Conservation (phyloP, 2,329 filamentous ascomycete species). For the Aspergillus sp. region DNA sequence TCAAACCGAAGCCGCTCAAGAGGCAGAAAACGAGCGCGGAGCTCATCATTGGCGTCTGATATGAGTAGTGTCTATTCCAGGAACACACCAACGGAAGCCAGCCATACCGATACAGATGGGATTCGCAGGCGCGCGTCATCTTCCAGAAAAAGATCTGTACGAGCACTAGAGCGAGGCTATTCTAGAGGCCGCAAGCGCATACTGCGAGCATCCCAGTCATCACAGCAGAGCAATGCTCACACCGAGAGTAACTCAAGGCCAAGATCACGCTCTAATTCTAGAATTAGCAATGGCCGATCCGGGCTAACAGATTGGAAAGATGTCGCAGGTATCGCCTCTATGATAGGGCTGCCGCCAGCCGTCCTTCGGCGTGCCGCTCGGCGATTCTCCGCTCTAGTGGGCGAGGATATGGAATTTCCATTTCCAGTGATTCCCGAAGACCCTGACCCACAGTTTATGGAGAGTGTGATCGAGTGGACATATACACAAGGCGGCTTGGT, state of each 20-base stretch:
- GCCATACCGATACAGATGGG: background rate
- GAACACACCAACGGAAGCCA: background rate
- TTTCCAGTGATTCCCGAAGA: conserved; percentile 43
- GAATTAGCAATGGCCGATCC: background rate
- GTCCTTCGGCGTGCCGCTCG: conserved; percentile 69
- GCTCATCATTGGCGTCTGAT: conserved; percentile 8
- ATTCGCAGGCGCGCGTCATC: background rate
- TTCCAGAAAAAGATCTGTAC: conserved; percentile 10
- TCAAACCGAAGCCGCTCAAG: conserved; percentile 20
- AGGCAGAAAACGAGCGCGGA: conserved; percentile 25
- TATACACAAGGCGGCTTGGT: background rate
- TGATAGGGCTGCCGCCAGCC: conserved; percentile 66
- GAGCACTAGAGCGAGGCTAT: conserved; percentile 14
- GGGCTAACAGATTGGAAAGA: conserved; percentile 77
- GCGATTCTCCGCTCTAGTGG: conserved; percentile 75
- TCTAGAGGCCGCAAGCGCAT: conserved; percentile 26
- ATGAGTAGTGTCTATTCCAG: conserved; percentile 12
- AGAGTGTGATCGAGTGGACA: background rate
- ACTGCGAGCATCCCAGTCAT: conserved; percentile 15
- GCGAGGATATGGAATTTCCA: conserved; percentile 65
- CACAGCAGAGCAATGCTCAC: conserved; percentile 5
- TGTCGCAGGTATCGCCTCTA: conserved; percentile 73
- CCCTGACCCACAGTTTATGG: background rate
- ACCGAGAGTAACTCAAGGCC: conserved; percentile 12
- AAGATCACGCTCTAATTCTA: conserved; percentile 2